phyloP scores from a whole-genome alignment of 208 protist genomes.

The Acanthamoeba culbertsoni region DNA sequence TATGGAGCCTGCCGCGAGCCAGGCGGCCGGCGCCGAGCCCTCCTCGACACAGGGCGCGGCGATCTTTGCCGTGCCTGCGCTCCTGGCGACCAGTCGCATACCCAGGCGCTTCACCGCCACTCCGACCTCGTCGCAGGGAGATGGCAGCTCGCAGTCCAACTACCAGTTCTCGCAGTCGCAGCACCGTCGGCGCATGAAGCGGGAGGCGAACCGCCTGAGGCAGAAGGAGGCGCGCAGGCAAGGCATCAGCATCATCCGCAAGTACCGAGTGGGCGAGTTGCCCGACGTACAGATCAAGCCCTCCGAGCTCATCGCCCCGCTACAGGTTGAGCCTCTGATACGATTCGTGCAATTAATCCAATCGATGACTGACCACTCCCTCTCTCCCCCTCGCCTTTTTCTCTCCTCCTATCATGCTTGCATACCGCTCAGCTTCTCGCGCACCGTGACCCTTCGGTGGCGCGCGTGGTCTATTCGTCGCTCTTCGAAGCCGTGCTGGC shows the following conservation, averaged over 20 bases:
- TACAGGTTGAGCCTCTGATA: slow-evolving; percentile 84
- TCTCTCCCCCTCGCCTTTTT: background rate
- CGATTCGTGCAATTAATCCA: slow-evolving; percentile 63
- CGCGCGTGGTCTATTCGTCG: slow-evolving; percentile 39
- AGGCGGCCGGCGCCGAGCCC: background rate
- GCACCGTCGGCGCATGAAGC: slow-evolving; percentile 10
- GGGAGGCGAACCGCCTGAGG: background rate
- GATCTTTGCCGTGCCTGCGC: background rate
- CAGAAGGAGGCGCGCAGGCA: slow-evolving; percentile 40
- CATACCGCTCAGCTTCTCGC: background rate
- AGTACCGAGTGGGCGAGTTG: slow-evolving; percentile 83
- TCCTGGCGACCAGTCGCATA: background rate
- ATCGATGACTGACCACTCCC: background rate
- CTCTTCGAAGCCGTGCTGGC: slow-evolving; percentile 41
- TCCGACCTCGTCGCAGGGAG: background rate
- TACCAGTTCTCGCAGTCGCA: background rate
- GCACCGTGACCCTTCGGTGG: slow-evolving; percentile 32
- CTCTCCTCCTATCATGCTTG: background rate
- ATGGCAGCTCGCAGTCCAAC: background rate
- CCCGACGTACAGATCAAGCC: slow-evolving; percentile 87
- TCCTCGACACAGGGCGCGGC: background rate
- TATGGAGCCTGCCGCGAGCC: background rate
- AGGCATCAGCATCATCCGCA: slow-evolving; percentile 65
- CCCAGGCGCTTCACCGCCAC: background rate
- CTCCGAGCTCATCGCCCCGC: slow-evolving; percentile 84